These are phyloP conservation scores for Recurvomyces mirabilis DNA, from an alignment of 495 filamentous ascomycete genomes.

Conservation along the genomic window DNA sequence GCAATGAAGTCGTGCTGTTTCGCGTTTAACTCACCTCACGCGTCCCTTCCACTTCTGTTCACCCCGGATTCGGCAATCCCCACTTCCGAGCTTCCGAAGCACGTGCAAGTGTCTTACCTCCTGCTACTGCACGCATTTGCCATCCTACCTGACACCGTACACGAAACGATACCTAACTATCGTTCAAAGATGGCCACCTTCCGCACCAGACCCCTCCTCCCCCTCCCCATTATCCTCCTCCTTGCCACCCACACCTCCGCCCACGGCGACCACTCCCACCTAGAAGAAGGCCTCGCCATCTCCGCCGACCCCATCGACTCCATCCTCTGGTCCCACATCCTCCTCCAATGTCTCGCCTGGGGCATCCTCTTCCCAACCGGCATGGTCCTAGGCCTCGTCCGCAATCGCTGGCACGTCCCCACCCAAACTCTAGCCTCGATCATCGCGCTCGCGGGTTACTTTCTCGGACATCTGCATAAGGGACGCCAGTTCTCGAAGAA, in stretches of 20 bases:
- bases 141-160: neutral
- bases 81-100: conserved; percentile 1
- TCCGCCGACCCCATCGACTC: conserved; percentile 79
- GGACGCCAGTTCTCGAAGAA: conserved; percentile 80
- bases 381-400: conserved; percentile 88
- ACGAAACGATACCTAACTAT: no score
- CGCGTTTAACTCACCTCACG: no score
- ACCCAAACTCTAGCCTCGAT: conserved; percentile 63
- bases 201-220: conserved; percentile 12
- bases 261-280: conserved; percentile 48
- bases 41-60: no score
- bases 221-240: conserved; percentile 9
- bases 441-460: conserved; percentile 73
- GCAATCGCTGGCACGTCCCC: conserved; percentile 90
- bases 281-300: conserved; percentile 63
- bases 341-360: conserved; percentile 77
- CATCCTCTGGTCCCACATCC: conserved; percentile 87
- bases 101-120: neutral
- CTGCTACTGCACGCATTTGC: neutral
- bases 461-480: conserved; percentile 80
- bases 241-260: conserved; percentile 3
- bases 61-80: neutral
- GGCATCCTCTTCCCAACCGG: conserved; percentile 86
- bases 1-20: neutral
- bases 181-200: conserved; percentile 18